phyloP scores from a whole-genome alignment of 768 basidiomycete genomes.

The Lactifluus subvellereus region DNA sequence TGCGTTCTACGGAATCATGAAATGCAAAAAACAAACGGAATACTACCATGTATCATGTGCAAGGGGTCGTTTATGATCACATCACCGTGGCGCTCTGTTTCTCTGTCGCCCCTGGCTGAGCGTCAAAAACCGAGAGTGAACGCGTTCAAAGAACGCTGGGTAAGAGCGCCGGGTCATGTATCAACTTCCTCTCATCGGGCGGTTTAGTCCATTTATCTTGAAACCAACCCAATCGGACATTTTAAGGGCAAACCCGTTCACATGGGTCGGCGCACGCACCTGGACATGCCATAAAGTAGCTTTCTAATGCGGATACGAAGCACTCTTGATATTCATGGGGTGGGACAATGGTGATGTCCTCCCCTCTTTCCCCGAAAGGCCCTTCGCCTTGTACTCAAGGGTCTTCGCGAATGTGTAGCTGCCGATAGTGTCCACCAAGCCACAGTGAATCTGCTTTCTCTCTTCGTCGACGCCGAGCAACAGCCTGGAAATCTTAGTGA shows the following conservation, averaged over 20 bases:
- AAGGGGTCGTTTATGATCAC: not conserved
- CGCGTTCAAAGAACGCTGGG: constrained; percentile 32
- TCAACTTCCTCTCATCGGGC: constrained; percentile 30
- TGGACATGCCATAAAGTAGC: constrained; percentile 74
- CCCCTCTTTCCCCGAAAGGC: constrained; percentile 46
- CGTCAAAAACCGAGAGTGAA: not conserved
- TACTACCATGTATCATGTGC: not conserved
- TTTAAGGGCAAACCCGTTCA: not conserved
- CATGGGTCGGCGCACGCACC: constrained; percentile 37
- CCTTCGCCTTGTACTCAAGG: constrained; percentile 80
- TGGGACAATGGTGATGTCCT: constrained; percentile 76
- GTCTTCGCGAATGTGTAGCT: constrained; percentile 85
- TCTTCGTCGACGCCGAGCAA: constrained; percentile 68
- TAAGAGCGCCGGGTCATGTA: constrained; percentile 28
- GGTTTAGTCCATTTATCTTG: constrained; percentile 38
- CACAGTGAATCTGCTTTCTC: constrained; percentile 63
- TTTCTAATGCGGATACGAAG: constrained; percentile 63
- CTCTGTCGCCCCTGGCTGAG: not conserved
- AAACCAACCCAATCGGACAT: not conserved
- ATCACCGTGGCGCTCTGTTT: not conserved
- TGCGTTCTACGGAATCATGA: constrained; percentile 1
- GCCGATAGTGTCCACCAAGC: constrained; percentile 81
- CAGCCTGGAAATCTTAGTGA: constrained; percentile 39
- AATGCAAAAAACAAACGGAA: not conserved
- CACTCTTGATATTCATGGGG: constrained; percentile 76